Base-by-base conservation (phyloP, 495 filamentous ascomycete species). In the Xylaria nigripes region DNA sequence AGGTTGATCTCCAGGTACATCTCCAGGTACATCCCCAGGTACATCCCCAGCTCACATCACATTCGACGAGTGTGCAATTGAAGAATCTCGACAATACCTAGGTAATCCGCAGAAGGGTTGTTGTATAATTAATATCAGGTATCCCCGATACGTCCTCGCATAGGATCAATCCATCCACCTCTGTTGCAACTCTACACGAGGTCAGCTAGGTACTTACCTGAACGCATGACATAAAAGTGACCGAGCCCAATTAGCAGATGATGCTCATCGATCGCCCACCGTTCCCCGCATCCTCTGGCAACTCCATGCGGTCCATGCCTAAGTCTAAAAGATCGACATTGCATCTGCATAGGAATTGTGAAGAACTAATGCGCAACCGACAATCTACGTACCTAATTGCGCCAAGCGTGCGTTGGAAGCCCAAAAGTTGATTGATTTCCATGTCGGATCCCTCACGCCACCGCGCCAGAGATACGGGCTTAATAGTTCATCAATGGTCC, bases 261-360 rank as follows among this genome's bases (percentile, higher is more conserved):
- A 54, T 36, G 51, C 38, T 48, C 22, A 19, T 34, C 2, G 42
- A 18, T 42, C 44, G 51, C 44, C 51, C 16, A 54, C 45, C 51
- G 25, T 48, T 48, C 24, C 45, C 44, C 32, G 18, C 51, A 47
- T 40, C 36, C 44, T 7, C 44, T 18, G 41, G 29, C 7, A 30
- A 45, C 42, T 30, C 44, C 44, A 54, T 32, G 9, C 13, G 16
- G 38, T 12, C 32, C 32, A 36, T 40, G n/a, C 36, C 36, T 40
- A n/a, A 40, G 32, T 3, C 27, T 29, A 29, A 4, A 42, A 50
- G 40, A 52, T 52, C 50, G 49, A 51, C 49, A 34, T 34, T 24
- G 40, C 49, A 51, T 27, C 27, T 19, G 32, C 32, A 5, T 36
- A 36, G 32, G 15, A 8, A 5, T 3, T 18, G 36, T 40, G 18